phyloP scores from a whole-genome alignment of 2,329 filamentous ascomycete genomes.

The Trichoderma breve region DNA sequence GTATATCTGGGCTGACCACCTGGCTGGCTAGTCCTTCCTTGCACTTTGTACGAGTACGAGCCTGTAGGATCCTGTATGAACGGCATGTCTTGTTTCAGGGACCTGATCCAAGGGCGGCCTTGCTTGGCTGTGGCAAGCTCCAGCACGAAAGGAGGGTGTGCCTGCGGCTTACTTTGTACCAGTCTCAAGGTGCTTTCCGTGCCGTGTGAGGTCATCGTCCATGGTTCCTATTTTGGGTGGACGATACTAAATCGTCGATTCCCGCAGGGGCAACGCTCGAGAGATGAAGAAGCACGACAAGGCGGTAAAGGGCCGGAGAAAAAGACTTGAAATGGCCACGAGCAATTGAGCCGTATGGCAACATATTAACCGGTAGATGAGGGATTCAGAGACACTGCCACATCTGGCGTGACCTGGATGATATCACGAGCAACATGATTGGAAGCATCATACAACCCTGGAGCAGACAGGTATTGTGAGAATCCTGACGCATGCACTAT shows the following conservation, averaged over 20 bases:
- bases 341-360: conserved; percentile 10
- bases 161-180: not conserved
- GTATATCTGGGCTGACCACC: not conserved
- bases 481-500: conserved; percentile 17
- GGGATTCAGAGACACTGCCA: conserved; percentile 17
- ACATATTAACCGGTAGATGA: conserved; percentile 19
- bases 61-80: not conserved
- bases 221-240: conserved; percentile 3
- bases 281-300: not conserved
- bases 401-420: conserved; percentile 17
- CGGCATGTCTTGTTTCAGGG: conserved; percentile 1
- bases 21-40: not conserved
- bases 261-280: not conserved
- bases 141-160: not conserved
- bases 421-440: conserved; percentile 18
- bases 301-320: not conserved
- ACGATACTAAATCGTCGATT: conserved; percentile 12
- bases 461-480: not conserved
- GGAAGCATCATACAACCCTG: conserved; percentile 13
- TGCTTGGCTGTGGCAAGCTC: conserved; percentile 6
- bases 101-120: not conserved
- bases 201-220: conserved; percentile 14
- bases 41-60: not conserved
- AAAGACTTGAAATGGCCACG: not conserved
- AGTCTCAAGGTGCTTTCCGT: not conserved